These are phyloP conservation scores for Acmispon strigosus DNA, from an alignment of 306 rosid genomes.

Conservation along the genomic window DNA sequence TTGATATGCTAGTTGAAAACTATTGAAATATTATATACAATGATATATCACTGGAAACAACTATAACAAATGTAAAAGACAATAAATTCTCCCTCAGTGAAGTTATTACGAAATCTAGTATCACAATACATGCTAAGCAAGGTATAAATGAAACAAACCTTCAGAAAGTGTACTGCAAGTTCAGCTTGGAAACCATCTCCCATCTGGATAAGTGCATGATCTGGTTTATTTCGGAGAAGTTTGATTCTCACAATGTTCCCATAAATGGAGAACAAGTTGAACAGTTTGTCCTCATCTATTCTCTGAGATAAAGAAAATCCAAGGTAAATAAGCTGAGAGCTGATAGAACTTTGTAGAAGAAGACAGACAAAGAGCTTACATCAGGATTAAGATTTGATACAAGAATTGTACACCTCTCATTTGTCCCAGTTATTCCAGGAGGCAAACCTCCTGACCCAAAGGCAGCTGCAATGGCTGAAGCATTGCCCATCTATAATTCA, in stretches of 20 bases:
- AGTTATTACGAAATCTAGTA: not conserved
- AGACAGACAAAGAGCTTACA: conserved; percentile 40
- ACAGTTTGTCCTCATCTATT: conserved; percentile 89
- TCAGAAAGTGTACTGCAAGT: conserved; percentile 84
- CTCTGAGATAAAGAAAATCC: conserved; percentile 47
- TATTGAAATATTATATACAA: no score
- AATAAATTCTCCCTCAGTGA: not conserved
- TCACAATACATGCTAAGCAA: not conserved
- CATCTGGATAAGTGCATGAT: conserved; percentile 93
- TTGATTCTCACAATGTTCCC: conserved; percentile 90
- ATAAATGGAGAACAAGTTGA: conserved; percentile 83
- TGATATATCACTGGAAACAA: not conserved
- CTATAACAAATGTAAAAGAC: not conserved
- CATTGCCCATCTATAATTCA: conserved; percentile 64
- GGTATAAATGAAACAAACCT: conserved; percentile 45
- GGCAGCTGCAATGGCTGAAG: conserved; percentile 87
- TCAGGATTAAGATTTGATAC: conserved; percentile 83
- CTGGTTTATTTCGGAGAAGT: conserved; percentile 89
- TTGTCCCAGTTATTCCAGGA: conserved; percentile 87
- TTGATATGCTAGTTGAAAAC: not conserved
- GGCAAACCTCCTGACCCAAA: conserved; percentile 85
- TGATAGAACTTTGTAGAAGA: not conserved
- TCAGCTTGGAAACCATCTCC: conserved; percentile 97
- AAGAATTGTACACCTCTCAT: conserved; percentile 86
- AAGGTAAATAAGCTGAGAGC: not conserved